Evolutionary conservation across 2,329 filamentous ascomycete genomes (phyloP), one percentile per base, ranked within the genome.

Genomic region (Corinectria fuckeliana): DNA sequence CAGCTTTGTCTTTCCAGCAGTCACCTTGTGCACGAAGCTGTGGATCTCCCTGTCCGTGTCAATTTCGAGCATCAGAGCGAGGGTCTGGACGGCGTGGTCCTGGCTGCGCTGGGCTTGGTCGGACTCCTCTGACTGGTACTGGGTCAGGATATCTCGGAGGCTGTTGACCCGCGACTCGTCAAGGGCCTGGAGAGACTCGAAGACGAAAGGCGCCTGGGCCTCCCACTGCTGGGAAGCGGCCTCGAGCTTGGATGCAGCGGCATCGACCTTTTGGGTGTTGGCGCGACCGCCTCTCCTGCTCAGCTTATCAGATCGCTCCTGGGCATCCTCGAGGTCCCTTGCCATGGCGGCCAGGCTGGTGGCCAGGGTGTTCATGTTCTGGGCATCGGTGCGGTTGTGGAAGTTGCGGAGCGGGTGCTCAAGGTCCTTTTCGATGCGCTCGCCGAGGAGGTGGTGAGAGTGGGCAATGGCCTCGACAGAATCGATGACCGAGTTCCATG

Each of bases 161-260:
- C 96, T 90, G 75, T 97, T 97, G 66, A 96, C 81, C 56, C 95
- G 88, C 68, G 86, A 89, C 79, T 99, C 95, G 72, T 99, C 95
- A 28, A 96, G 81, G 5, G 91, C 90, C 75, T 99, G 95, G 23
- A 99, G 85, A 61, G 89, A 91, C 77, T 99, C 95, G 72, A 96
- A 97, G 61, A 97, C 90, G 76, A 92, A 98, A 1, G 95, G 95
- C 13, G 95, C 92, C 75, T 97, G 93, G 1, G 92, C 93, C 56
- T 97, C 89, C 95, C 95, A 99, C 73, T 96, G 91, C 65, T 89
- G 85, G 42, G 83, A 86, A n/a, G 92, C 90, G 60, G 87, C 87
- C 64, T 96, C 91, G 41, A 96, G 85, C 64, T 88, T 89, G 16
- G 86, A 81, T 10, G 86, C 83, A 11, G 92, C 93, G 62, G 84